Evolutionary conservation across 129 eudicot species (phyloP), one percentile per base, ranked within the genome.

Genomic region (Lonicera japonica): DNA sequence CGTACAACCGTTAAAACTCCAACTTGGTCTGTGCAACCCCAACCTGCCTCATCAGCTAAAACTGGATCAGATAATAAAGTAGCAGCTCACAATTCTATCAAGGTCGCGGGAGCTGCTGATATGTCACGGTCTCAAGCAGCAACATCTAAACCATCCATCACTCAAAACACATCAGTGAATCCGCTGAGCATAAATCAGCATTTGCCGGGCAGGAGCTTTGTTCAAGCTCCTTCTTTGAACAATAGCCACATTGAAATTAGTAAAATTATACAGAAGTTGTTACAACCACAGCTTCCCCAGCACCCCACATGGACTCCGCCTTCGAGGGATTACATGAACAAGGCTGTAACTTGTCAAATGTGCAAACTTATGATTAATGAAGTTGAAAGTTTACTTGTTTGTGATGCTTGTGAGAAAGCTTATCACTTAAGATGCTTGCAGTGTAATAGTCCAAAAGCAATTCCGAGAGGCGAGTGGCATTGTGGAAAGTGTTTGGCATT

Each of bases 381-480:
- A n/a, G 85, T 88, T 61, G 95, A 88, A 68, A 80, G 63, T 18
- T 71, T 83, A 70, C 84, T 88, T 64, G 74, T 92, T 25, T 92
- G 99, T 76, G 99, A 92, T 85, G 90, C 95, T 55, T 92, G 99
- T 75, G 99, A 92, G 78, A 80, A 90, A 73, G 99, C 89, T 39
- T 78, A 75, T 79, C 99, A 92, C 75, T 56, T 88, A 59, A 83
- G 70, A 67, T 92, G 99, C 70, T 75, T 92, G 59, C 87, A 85
- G 70, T 73, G 72, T 23, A 56, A 64, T 59, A 82, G 78, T 58
- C 75, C 69, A 25, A 88, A 87, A 62, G 73, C 77, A 40, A 66
- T 84, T 66, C 86, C 86, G 61, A 76, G 82, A 80, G 89, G 83
- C 21, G 99, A 92, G 54, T 92, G 99, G 99, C 96, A 87, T 62